Base-by-base conservation (phyloP, 1,284 basidiomycete species). In the Lignosus rhinocerotis region DNA sequence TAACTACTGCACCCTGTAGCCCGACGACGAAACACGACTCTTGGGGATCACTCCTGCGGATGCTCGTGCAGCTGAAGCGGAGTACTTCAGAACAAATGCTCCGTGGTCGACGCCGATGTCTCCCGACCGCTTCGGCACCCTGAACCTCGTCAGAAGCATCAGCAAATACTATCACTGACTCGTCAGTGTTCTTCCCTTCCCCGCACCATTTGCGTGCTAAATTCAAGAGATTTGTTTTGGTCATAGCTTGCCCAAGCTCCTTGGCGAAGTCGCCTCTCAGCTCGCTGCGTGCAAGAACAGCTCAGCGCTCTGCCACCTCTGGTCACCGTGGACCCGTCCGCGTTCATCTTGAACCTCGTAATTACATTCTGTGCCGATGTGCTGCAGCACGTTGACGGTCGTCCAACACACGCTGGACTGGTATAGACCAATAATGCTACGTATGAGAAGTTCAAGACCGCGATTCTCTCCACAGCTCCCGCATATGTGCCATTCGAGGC, bases 1-100 rank as follows among this genome's bases (percentile, higher is more conserved):
- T 0, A 88, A 88, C 63, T 87, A 82, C 60, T 87, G 84, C 47
- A 83, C 85, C 38, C 82, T 83, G 36, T 81, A 86, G 25, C 82
- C 85, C 0, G 79, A 86, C 53, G 85, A 88, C 61, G 74, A 69
- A 1, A 80, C 85, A 58, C 78, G 87, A 0, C 63, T 66, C 9
- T 61, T 66, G 6, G 69, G 71, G 1, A 71, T 80, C 6, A 71
- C 78, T 0, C 68, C 72, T 11, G 55, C 66, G 0, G 75, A 76
- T 17, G 76, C 80, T 0, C 76, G 83, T 44, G 58, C 59, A 4
- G 67, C 70, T 0, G 81, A 82, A 10, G 51, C 66, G 0, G 58
- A 73, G 0, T 88, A 80, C 62, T 88, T 89, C 62, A 66, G 74
- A 6, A 68, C 59, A 0, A 80, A 71, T 2, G 11, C 66, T 0